Base-by-base conservation (phyloP, 495 filamentous ascomycete genomes). In the Sabuloglossum arenarium region DNA sequence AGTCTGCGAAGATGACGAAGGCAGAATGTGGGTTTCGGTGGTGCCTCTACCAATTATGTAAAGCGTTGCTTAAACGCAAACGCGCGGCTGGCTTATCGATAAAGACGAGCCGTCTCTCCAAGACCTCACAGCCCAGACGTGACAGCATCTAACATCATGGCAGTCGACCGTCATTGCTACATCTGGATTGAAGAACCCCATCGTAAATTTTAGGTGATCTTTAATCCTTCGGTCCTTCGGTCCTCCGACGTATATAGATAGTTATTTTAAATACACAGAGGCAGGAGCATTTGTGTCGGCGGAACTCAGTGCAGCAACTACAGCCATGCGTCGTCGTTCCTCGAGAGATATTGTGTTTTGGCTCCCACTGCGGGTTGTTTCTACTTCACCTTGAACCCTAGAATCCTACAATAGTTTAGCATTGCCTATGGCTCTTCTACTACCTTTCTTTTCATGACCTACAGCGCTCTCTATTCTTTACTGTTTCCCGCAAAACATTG, bases 41-140 rank as follows among this genome's bases (percentile, higher is more conserved):
- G 47, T 29, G 47, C 24, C 28, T 51, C 14, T 51, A 24, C 24
- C 47, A 51, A 51, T 51, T 23, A n/a, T n/a, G n/a, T n/a, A 51
- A 24, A n/a, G 25, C 23, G 45, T n/a, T 25, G 45, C 25, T 4
- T n/a, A 49, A 29, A 51, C 47, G 47, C 47, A 27, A 14, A 27
- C 47, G 47, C 47, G 47, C 47, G 47, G 47, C 47, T 51, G 12
- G 47, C 47, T 51, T 51, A 51, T 51, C 47, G 47, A 51, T 51
- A 51, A 19, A 27, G 8, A 19, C 19, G 16, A 5, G 21, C 16
- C 16, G 21, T n/a, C 21, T 37, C 34, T n/a, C n/a, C n/a, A n/a
- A n/a, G n/a, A n/a, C n/a, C n/a, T n/a, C n/a, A n/a, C n/a, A n/a
- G n/a, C n/a, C n/a, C n/a, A n/a, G n/a, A n/a, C n/a, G n/a, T n/a